Evolutionary conservation across 202 grass and related monocot species (phyloP), one percentile per base, ranked within the genome.

Genomic region (Bolboschoenoplectus hybrid): DNA sequence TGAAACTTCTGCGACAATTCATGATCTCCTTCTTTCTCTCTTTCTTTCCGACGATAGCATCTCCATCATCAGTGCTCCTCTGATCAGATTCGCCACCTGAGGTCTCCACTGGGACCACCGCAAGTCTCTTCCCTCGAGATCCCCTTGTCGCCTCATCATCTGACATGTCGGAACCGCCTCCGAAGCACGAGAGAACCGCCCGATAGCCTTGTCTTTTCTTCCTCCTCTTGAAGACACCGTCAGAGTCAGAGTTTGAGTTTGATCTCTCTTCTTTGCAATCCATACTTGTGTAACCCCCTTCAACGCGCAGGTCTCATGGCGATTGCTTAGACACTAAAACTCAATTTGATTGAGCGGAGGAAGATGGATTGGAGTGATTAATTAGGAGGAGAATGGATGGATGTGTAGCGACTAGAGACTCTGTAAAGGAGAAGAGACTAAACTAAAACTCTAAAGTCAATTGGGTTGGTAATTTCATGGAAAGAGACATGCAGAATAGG

Each of bases 181-280:
- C 44, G 63, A 87, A 87, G 20, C 85, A 82, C n/a, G 75, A 82
- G 9, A 87, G 40, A 40, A 73, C 8, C 0, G 1, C 35, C 17
- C 12, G 62, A 41, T 46, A 41, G 5, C 76, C 49, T 50, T 34
- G 32, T 68, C 57, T 86, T 56, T 43, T 86, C 19, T 55, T 77
- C 50, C 34, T 56, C 11, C 12, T 46, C 7, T 72, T 19, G 17
- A 2, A 67, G 9, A 12, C 36, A 44, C 46, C 50, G 39, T 26
- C 26, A 26, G 26, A 26, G 26, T 46, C 36, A 57, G 55, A 17
- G 14, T 57, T 46, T 52, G 75, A 70, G 19, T 68, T 58, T 36
- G 63, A 14, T 38, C 66, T 81, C 4, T 61, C 52, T 67, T 62
- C 63, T 20, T 11, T 44, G 44, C 44, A 68, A 70, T 65, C 63